Conservation (phyloP, 164 flowering plant genomes). For the Magnolia changhungtana region DNA sequence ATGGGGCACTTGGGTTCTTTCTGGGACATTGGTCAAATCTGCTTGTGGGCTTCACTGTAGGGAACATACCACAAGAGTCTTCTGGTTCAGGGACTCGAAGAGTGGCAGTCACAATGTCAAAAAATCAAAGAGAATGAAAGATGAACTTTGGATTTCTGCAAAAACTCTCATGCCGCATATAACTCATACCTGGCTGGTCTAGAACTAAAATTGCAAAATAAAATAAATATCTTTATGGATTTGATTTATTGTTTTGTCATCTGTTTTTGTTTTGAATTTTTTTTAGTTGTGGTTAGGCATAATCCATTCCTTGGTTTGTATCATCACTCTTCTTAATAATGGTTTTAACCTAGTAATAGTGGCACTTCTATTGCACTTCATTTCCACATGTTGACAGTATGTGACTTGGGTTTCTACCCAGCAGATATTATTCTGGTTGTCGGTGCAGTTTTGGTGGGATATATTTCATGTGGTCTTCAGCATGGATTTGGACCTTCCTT, state of each 20-base stretch:
- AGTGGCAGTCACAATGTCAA: not conserved
- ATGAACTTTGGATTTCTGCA: not conserved
- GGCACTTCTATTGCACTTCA: not conserved
- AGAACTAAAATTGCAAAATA: not conserved
- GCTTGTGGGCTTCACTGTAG: not conserved
- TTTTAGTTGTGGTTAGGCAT: not conserved
- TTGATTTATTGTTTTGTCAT: not conserved
- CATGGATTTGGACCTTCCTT: constrained; percentile 66
- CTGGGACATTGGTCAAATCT: not conserved
- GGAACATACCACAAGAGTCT: not conserved
- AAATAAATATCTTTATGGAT: not conserved
- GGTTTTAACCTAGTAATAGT: not conserved
- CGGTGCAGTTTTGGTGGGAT: constrained; percentile 80
- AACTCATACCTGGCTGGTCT: not conserved
- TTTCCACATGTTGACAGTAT: not conserved
- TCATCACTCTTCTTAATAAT: not conserved
- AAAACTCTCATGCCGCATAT: not conserved
- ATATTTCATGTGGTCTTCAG: constrained; percentile 67
- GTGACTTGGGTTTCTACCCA: constrained; percentile 8
- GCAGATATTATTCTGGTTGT: constrained; percentile 78
- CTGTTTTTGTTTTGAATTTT: not conserved
- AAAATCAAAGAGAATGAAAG: not conserved
- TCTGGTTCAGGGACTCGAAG: not conserved
- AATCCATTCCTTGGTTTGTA: not conserved
- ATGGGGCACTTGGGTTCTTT: not conserved